These are phyloP conservation scores for Cutaneotrichosporon cyanovorans DNA, from an alignment of 1,284 basidiomycete species.

Conservation along the genomic window DNA sequence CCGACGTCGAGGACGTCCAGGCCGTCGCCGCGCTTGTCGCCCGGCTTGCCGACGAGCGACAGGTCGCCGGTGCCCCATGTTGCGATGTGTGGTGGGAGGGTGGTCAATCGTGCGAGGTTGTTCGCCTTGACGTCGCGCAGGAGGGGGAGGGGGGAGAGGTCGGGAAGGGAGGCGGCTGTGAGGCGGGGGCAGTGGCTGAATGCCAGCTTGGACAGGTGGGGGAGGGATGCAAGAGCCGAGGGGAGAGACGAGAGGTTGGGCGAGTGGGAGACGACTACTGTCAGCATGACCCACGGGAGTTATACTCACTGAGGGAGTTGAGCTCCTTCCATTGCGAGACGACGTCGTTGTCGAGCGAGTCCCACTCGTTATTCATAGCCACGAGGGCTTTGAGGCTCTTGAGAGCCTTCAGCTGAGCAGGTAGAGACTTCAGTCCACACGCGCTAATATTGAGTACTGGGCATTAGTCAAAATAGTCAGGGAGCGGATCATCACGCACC, in stretches of 20 bases:
- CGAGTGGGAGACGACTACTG: constrained; percentile 39
- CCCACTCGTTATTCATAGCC: constrained; percentile 40
- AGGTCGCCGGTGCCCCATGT: constrained; percentile 39
- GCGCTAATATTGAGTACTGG: constrained; percentile 39
- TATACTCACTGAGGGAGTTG: constrained; percentile 38
- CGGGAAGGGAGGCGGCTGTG: constrained; percentile 25
- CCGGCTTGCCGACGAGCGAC: constrained; percentile 11
- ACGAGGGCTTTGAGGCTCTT: constrained; percentile 39
- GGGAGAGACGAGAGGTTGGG: constrained; percentile 31
- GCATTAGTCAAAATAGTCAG: neutral
- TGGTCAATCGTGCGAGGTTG: constrained; percentile 33
- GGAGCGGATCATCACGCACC: constrained; percentile 26
- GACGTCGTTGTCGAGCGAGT: constrained; percentile 23
- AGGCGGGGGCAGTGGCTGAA: constrained; percentile 40
- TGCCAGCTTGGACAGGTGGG: constrained; percentile 39
- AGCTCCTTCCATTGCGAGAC: constrained; percentile 32
- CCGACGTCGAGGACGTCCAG: constrained; percentile 40
- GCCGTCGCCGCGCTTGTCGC: constrained; percentile 26
- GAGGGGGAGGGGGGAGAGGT: constrained; percentile 35
- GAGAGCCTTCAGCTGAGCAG: constrained; percentile 19
- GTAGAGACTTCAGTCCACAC: constrained; percentile 26
- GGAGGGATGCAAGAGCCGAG: constrained; percentile 15
- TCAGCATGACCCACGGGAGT: neutral
- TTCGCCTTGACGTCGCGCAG: constrained; percentile 42
- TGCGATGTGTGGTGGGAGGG: constrained; percentile 27